Conservation (phyloP, 2,329 filamentous ascomycete genomes). For the Polychaeton citri region DNA sequence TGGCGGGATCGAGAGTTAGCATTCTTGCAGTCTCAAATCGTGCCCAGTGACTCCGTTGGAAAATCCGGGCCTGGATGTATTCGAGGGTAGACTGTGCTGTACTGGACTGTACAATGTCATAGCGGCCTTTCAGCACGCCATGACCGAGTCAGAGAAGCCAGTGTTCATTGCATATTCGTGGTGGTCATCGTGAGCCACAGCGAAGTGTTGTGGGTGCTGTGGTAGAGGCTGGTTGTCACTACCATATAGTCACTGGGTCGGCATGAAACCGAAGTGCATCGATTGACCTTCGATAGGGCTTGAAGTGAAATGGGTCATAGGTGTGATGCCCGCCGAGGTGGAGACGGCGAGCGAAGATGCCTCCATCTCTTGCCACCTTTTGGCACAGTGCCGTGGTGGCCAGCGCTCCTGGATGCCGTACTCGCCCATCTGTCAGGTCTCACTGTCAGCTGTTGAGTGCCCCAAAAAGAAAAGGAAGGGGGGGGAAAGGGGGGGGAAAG, state of each 20-base stretch:
- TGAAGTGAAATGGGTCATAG: slow-evolving; percentile 14
- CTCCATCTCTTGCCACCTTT: slow-evolving; percentile 38
- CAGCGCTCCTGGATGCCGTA: slow-evolving; percentile 38
- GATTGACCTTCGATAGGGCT: slow-evolving; percentile 12
- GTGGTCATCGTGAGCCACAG: too few species aligned
- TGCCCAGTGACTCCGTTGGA: too few species aligned
- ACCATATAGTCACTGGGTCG: slow-evolving; percentile 16
- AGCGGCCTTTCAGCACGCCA: too few species aligned
- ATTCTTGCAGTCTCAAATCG: too few species aligned
- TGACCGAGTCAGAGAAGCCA: too few species aligned
- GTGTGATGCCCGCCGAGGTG: slow-evolving; percentile 10
- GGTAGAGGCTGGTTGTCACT: slow-evolving; percentile 1
- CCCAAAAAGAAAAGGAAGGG: background rate
- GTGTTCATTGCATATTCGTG: too few species aligned
- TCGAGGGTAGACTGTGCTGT: too few species aligned
- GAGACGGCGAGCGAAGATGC: slow-evolving; percentile 12
- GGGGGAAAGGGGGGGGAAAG: too few species aligned
- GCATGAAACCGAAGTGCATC: slow-evolving; percentile 17
- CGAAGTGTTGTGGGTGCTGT: slow-evolving; percentile 2
- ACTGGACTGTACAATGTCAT: background rate
- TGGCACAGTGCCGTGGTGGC: slow-evolving; percentile 35
- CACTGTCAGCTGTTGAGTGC: background rate
- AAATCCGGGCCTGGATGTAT: too few species aligned
- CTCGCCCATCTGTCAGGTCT: slow-evolving; percentile 34
- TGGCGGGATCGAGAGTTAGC: too few species aligned